phyloP scores from a whole-genome alignment of 139 green algal genomes.

The Ulvella scutata region DNA sequence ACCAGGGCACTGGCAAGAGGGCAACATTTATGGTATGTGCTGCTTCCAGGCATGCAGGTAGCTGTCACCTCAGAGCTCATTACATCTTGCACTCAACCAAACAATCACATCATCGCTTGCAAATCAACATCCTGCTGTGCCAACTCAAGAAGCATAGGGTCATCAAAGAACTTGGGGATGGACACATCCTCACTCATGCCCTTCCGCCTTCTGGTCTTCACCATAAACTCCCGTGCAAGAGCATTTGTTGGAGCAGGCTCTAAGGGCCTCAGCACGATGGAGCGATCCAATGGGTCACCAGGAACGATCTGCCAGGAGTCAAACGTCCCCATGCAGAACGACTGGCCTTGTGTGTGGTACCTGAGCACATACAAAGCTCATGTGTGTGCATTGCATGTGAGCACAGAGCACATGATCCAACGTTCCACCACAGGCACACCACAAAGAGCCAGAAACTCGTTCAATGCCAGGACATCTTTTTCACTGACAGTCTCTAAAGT shows the following conservation, averaged over 20 bases:
- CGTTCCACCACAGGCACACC: no score
- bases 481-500: no score
- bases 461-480: no score
- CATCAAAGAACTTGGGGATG: constrained; percentile 94
- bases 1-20: no score
- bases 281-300: constrained; percentile 77
- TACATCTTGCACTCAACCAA: constrained; percentile 4
- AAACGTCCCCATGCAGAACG: constrained; percentile 88
- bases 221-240: constrained; percentile 85
- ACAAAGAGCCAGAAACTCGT: no score
- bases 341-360: constrained; percentile 48
- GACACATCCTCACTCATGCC: constrained; percentile 97
- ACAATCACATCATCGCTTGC: constrained; percentile 40
- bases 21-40: no score
- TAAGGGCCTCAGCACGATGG: constrained; percentile 79
- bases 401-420: no score
- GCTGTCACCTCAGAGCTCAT: no score
- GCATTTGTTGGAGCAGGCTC: constrained; percentile 61
- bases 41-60: no score
- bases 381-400: no score
- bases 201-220: constrained; percentile 83
- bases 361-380: neutral
- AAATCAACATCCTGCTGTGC: constrained; percentile 75
- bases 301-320: constrained; percentile 94
- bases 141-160: constrained; percentile 86